A percentile compares a stretch with the other conserved stretches of the same genome.
phyloP scores from a whole-genome alignment of 192 early-diverging fungal species.

The Phlyctochytrium planicorne region DNA sequence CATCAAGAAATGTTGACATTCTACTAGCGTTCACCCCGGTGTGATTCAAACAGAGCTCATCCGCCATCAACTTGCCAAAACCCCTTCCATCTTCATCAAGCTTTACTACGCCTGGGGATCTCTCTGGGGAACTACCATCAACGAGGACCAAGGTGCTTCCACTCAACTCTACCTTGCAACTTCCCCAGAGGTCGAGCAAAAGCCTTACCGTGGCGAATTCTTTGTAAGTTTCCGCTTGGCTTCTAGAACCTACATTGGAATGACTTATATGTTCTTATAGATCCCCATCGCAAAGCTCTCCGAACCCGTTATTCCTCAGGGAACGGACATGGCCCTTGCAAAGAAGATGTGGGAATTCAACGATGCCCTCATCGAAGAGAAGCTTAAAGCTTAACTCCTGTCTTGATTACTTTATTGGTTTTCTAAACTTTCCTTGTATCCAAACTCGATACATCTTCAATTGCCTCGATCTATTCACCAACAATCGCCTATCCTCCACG shows the following conservation, averaged over 20 bases:
- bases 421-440: constrained; percentile 96
- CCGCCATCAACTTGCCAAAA: not conserved
- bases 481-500: constrained; percentile 84
- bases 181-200: constrained; percentile 34
- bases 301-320: constrained; percentile 10
- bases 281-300: constrained; percentile 16
- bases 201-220: constrained; percentile 19
- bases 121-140: not conserved
- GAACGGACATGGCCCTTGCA: constrained; percentile 17
- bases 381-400: constrained; percentile 16
- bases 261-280: too few relatives aligned
- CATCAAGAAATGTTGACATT: too few relatives aligned
- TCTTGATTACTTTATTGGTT: constrained; percentile 61
- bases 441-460: constrained; percentile 98
- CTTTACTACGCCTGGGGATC: not conserved
- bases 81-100: constrained; percentile 5
- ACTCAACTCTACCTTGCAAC: constrained; percentile 41
- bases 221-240: too few relatives aligned
- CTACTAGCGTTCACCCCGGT: constrained; percentile 48
- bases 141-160: constrained; percentile 34
- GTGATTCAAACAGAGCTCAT: constrained; percentile 28
- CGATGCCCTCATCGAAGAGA: constrained; percentile 26
- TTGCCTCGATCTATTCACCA: constrained; percentile 88
- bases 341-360: constrained; percentile 35
- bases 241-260: too few relatives aligned